phyloP scores from a whole-genome alignment of 1,284 basidiomycete species.

The Ceratobasidium sp. region DNA sequence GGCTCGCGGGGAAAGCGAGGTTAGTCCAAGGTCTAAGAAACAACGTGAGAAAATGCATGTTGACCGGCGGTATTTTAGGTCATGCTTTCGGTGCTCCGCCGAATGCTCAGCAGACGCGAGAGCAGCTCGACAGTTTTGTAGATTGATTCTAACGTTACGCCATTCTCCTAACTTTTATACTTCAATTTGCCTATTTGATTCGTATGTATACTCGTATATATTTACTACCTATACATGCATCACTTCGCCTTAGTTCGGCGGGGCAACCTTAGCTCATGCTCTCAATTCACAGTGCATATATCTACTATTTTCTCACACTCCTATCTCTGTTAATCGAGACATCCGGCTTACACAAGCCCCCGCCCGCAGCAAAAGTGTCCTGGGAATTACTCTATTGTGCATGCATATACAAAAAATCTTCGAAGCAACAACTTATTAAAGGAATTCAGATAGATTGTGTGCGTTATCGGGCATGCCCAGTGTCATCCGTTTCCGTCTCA shows the following conservation, averaged over 20 bases:
- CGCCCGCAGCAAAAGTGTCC: neutral
- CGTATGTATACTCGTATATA: neutral
- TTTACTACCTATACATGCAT: neutral
- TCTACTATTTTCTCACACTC: too few relatives aligned
- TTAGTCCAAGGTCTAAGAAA: neutral
- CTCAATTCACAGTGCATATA: neutral
- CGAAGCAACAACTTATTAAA: slow-evolving; percentile 2
- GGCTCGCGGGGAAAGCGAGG: neutral
- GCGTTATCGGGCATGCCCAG: slow-evolving; percentile 27
- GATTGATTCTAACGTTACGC: neutral
- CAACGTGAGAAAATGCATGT: neutral
- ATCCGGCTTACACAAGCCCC: neutral
- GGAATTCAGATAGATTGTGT: neutral
- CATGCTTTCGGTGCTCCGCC: slow-evolving; percentile 6
- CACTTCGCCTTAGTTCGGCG: neutral
- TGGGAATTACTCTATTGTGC: slow-evolving; percentile 22
- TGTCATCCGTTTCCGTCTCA: slow-evolving; percentile 43
- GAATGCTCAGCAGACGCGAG: slow-evolving; percentile 16
- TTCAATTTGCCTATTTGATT: neutral
- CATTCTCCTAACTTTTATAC: neutral
- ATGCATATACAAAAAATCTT: slow-evolving; percentile 6
- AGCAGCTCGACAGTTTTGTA: neutral
- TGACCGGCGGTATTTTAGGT: neutral
- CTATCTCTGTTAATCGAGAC: neutral
- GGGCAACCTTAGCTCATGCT: neutral